Percentiles rank a stretch among this genome's conserved stretches.
These are phyloP conservation scores for Rubia yunnanensis DNA, from an alignment of 257 asterid genomes.

Conservation along the genomic window DNA sequence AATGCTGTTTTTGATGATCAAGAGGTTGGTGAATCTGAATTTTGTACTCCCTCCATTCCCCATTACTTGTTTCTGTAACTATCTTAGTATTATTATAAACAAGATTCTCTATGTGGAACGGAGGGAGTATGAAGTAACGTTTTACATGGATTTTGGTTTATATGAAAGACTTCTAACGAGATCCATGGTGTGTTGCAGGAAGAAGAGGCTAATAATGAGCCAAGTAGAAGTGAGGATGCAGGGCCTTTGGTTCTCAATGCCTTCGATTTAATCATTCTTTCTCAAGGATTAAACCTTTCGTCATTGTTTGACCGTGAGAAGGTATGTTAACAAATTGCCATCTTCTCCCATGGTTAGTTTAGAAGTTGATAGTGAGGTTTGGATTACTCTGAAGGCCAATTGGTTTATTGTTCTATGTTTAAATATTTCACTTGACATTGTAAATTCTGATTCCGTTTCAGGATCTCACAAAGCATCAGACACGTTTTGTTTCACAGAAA, in stretches of 20 bases:
- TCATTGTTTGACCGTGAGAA: slow-evolving; percentile 74
- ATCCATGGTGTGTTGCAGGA: slow-evolving; percentile 37
- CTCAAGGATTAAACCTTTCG: slow-evolving; percentile 91
- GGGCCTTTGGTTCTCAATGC: slow-evolving; percentile 93
- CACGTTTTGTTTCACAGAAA: slow-evolving; percentile 82
- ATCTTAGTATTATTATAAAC: too few species aligned
- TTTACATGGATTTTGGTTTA: not conserved
- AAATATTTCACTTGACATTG: not conserved
- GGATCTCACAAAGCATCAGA: slow-evolving; percentile 79
- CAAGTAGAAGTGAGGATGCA: slow-evolving; percentile 47
- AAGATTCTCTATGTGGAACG: too few species aligned
- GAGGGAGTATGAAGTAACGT: too few species aligned
- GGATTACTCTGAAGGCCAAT: not conserved
- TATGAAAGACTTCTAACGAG: not conserved
- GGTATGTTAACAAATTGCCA: slow-evolving; percentile 30
- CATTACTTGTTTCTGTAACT: not conserved
- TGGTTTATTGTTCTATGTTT: not conserved
- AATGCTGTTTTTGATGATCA: slow-evolving; percentile 96
- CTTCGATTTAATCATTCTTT: slow-evolving; percentile 84
- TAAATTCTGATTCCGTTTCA: slow-evolving; percentile 16
- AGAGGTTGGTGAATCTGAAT: slow-evolving; percentile 55
- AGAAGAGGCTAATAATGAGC: slow-evolving; percentile 39
- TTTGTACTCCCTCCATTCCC: not conserved
- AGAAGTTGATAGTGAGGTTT: not conserved
- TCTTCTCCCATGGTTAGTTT: not conserved